These are phyloP conservation scores for Lepidium sativum DNA, from an alignment of 345 rosid species.

Conservation along the genomic window DNA sequence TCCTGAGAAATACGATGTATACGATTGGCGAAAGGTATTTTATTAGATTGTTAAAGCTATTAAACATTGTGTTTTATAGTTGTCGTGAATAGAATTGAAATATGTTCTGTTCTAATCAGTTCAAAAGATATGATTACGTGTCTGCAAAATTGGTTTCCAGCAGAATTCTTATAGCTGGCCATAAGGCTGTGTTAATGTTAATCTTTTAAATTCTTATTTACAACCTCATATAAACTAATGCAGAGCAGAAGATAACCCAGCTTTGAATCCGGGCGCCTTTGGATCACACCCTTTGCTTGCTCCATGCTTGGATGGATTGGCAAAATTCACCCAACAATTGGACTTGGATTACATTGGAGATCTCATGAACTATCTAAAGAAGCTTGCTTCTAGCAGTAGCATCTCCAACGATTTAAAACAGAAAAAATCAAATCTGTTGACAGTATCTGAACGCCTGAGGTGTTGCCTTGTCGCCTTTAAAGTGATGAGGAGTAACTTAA, in stretches of 20 bases:
- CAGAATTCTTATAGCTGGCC: not conserved
- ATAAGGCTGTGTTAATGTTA: not conserved
- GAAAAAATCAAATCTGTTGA: conserved; percentile 34
- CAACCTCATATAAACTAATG: not conserved
- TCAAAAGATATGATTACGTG: not conserved
- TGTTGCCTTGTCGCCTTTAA: conserved; percentile 94
- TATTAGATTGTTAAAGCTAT: not conserved
- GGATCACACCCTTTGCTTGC: conserved; percentile 64
- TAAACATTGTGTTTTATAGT: not conserved
- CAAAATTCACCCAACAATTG: conserved; percentile 72
- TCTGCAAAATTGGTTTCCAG: not conserved
- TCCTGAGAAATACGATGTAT: conserved; percentile 65
- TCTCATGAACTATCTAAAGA: conserved; percentile 79
- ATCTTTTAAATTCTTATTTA: not conserved
- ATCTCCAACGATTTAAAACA: conserved; percentile 24
- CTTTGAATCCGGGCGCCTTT: conserved; percentile 24
- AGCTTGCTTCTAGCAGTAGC: conserved; percentile 60
- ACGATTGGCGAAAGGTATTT: conserved; percentile 45
- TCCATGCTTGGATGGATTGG: conserved; percentile 81
- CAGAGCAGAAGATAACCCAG: conserved; percentile 44
- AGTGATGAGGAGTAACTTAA: conserved; percentile 92
- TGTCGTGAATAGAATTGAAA: not conserved
- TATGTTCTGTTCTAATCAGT: not conserved
- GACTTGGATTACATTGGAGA: conserved; percentile 88
- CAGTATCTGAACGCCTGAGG: conserved; percentile 64